Evolutionary conservation across 805 yeast species (phyloP).

Genomic region (Barnettozyma pratensis): DNA sequence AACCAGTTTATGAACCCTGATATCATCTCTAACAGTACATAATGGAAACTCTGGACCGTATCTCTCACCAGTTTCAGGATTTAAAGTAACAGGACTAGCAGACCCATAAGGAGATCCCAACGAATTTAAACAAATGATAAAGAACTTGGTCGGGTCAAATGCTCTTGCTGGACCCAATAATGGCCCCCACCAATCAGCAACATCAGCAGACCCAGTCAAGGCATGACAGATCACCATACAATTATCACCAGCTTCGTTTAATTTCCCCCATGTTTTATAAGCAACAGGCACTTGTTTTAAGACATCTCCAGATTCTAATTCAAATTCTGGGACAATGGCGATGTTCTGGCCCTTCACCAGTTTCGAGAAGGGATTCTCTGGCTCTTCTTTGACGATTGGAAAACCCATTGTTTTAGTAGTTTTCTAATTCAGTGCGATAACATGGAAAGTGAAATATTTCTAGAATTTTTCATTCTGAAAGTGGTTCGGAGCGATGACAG

Average conservation of each 20-base stretch:
- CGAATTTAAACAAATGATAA: conserved; percentile 85
- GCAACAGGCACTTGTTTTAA: conserved; percentile 81
- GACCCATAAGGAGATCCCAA: conserved; percentile 96
- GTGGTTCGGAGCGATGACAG: too few relatives aligned
- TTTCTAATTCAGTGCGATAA: too few relatives aligned
- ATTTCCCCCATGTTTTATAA: conserved; percentile 90
- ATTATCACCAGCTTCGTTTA: conserved; percentile 66
- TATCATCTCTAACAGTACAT: conserved; percentile 91
- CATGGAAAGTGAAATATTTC: too few relatives aligned
- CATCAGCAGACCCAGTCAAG: conserved; percentile 91
- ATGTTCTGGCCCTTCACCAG: conserved; percentile 75
- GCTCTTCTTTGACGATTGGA: conserved; percentile 28
- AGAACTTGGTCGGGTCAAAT: conserved; percentile 85
- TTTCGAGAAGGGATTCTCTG: conserved; percentile 60
- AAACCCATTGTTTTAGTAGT: background rate
- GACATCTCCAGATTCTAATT: conserved; percentile 77
- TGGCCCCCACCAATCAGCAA: conserved; percentile 99
- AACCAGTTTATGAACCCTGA: conserved; percentile 67
- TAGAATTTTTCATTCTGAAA: too few relatives aligned
- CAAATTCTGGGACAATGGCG: conserved; percentile 68
- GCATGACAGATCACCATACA: conserved; percentile 94
- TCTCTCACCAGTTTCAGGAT: conserved; percentile 65
- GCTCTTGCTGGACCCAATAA: conserved; percentile 79
- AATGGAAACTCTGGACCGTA: conserved; percentile 96
- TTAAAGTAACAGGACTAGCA: conserved; percentile 83